Conservation (phyloP, 164 flowering plant genomes). For the Stephania yunnanensis region DNA sequence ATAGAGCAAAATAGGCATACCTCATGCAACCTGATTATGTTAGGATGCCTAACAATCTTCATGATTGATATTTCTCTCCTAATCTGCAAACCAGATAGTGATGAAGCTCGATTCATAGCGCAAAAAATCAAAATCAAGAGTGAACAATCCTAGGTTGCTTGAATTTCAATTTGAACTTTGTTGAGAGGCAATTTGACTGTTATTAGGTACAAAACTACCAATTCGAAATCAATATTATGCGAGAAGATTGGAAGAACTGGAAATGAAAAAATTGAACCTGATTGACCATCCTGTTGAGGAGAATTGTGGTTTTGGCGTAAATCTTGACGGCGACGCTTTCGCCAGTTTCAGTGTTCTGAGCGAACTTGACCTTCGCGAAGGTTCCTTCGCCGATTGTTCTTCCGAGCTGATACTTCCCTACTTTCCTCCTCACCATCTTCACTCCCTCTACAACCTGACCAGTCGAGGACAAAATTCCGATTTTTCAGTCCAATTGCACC, state of each 20-base stretch:
- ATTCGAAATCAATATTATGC: too few species aligned
- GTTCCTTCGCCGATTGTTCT: slow-evolving; percentile 80
- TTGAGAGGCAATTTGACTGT: too few species aligned
- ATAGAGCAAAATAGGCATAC: slow-evolving; percentile 31
- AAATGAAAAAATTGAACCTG: slow-evolving; percentile 36
- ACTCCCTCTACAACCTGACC: slow-evolving; percentile 7
- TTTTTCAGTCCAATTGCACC: too few species aligned
- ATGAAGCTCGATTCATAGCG: too few species aligned
- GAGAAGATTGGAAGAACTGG: background rate
- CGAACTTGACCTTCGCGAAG: slow-evolving; percentile 80
- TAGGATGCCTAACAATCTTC: slow-evolving; percentile 97
- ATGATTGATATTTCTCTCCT: slow-evolving; percentile 95
- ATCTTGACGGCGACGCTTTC: slow-evolving; percentile 69
- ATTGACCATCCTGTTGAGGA: slow-evolving; percentile 63
- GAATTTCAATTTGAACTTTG: too few species aligned
- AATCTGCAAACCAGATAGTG: slow-evolving; percentile 49
- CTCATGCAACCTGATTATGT: slow-evolving; percentile 86
- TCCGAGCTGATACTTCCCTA: slow-evolving; percentile 80
- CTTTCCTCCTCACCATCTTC: slow-evolving; percentile 41
- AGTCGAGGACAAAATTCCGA: too few species aligned
- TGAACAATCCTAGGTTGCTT: too few species aligned
- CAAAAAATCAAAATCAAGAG: too few species aligned
- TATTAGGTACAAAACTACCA: too few species aligned
- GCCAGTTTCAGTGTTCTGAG: slow-evolving; percentile 56
- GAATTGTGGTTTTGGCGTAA: slow-evolving; percentile 50